A percentile compares a stretch with the other conserved stretches of the same genome.
Conservation (phyloP, 352 stramenopile species). For the Peronospora farinosa region DNA sequence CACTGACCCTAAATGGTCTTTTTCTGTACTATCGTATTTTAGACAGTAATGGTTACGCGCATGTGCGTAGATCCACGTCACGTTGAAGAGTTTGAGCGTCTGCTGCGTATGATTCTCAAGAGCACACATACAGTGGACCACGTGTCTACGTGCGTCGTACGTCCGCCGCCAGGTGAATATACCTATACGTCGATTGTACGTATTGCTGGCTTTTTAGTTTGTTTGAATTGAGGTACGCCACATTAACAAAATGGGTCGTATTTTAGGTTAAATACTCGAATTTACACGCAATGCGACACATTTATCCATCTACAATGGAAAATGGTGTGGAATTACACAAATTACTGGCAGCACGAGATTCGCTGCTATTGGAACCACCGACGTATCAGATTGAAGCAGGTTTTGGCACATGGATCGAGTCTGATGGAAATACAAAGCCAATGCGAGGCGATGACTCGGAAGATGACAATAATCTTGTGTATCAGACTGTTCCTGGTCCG, state of each 20-base stretch:
- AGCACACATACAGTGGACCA: slow-evolving; percentile 72
- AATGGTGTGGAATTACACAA: slow-evolving; percentile 75
- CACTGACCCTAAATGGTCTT: neutral
- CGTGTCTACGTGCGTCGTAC: slow-evolving; percentile 77
- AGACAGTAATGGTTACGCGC: slow-evolving; percentile 79
- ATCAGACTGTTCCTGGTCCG: slow-evolving; percentile 64
- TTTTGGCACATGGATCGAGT: slow-evolving; percentile 81
- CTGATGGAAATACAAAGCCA: slow-evolving; percentile 68
- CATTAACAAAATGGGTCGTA: no score
- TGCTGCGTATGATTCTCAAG: slow-evolving; percentile 76
- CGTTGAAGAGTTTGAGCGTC: slow-evolving; percentile 70
- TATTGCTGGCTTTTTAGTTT: slow-evolving; percentile 10
- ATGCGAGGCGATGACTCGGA: slow-evolving; percentile 66
- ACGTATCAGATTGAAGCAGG: slow-evolving; percentile 82
- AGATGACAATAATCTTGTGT: slow-evolving; percentile 62
- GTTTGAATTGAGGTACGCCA: slow-evolving; percentile 2
- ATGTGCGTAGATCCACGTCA: slow-evolving; percentile 72
- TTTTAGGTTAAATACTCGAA: slow-evolving; percentile 74
- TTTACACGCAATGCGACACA: slow-evolving; percentile 62
- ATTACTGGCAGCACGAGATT: slow-evolving; percentile 63
- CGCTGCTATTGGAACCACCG: slow-evolving; percentile 64
- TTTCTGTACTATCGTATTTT: neutral
- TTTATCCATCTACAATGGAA: slow-evolving; percentile 61
- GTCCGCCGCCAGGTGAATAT: slow-evolving; percentile 60
- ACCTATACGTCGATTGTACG: slow-evolving; percentile 81